Conservation (phyloP, 352 stramenopile genomes). For the Phytopythium mirpurense region DNA sequence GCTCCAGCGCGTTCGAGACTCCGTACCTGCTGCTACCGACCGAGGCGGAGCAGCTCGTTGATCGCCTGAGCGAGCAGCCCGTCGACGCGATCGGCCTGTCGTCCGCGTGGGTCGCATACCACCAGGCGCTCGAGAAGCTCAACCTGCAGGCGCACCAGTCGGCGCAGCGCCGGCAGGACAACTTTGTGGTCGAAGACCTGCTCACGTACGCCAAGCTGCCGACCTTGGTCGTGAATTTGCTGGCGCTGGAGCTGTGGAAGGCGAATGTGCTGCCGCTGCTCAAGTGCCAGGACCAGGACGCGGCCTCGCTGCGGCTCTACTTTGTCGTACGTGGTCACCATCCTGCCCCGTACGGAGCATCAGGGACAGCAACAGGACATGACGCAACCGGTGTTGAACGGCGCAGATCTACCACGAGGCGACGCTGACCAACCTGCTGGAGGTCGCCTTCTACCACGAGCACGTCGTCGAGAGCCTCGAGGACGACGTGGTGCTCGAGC, state of each 20-base stretch:
- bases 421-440: slow-evolving; percentile 84
- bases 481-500: slow-evolving; percentile 88
- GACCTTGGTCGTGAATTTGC: slow-evolving; percentile 83
- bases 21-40: slow-evolving; percentile 68
- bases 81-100: slow-evolving; percentile 54
- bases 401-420: slow-evolving; percentile 82
- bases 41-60: slow-evolving; percentile 85
- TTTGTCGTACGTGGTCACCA: slow-evolving; percentile 61
- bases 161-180: slow-evolving; percentile 86
- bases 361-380: too few species aligned
- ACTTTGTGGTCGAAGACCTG: slow-evolving; percentile 92
- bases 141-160: slow-evolving; percentile 93
- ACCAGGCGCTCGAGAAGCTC: slow-evolving; percentile 88
- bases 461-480: slow-evolving; percentile 83
- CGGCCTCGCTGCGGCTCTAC: slow-evolving; percentile 85
- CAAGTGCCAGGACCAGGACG: slow-evolving; percentile 36
- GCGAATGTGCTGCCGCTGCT: slow-evolving; percentile 65
- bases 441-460: slow-evolving; percentile 89
- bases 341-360: too few species aligned
- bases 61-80: slow-evolving; percentile 53
- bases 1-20: slow-evolving; percentile 9
- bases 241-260: slow-evolving; percentile 91
- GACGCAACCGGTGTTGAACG: slow-evolving; percentile 6
- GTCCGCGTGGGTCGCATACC: slow-evolving; percentile 81
- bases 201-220: slow-evolving; percentile 91